phyloP scores from a whole-genome alignment of 805 yeast genomes.

The Nakazawaea anatomiae region DNA sequence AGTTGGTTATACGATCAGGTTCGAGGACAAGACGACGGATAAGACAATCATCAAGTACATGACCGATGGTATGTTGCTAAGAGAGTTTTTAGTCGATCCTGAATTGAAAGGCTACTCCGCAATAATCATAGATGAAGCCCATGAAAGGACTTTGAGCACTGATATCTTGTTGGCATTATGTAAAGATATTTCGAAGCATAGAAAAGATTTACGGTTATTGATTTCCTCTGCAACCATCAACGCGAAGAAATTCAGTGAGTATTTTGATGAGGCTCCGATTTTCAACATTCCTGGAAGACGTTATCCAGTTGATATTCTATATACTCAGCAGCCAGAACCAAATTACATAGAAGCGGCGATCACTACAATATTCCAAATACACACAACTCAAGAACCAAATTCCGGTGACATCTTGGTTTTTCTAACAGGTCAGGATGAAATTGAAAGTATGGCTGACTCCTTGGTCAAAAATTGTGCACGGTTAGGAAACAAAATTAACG shows the following conservation, averaged over 20 bases:
- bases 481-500: constrained; percentile 54
- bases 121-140: constrained; percentile 95
- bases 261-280: constrained; percentile 80
- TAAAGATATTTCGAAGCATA: constrained; percentile 55
- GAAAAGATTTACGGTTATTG: constrained; percentile 69
- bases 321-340: constrained; percentile 82
- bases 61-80: constrained; percentile 92
- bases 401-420: constrained; percentile 88
- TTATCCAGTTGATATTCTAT: constrained; percentile 84
- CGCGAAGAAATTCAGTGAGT: constrained; percentile 78
- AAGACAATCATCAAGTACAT: constrained; percentile 77
- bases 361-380: constrained; percentile 83
- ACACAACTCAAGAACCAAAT: constrained; percentile 47
- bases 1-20: constrained; percentile 86
- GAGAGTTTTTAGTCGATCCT: constrained; percentile 81
- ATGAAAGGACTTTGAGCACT: constrained; percentile 91
- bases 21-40: constrained; percentile 69
- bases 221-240: constrained; percentile 95
- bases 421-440: constrained; percentile 95
- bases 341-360: constrained; percentile 88
- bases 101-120: constrained; percentile 65
- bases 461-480: constrained; percentile 58
- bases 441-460: constrained; percentile 73
- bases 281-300: constrained; percentile 88
- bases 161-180: constrained; percentile 76